Percentiles rank a stretch among this genome's conserved stretches.
Evolutionary conservation across 1,139 yeast species (phyloP).

Genomic region (Yamadazyma jaroonii): DNA sequence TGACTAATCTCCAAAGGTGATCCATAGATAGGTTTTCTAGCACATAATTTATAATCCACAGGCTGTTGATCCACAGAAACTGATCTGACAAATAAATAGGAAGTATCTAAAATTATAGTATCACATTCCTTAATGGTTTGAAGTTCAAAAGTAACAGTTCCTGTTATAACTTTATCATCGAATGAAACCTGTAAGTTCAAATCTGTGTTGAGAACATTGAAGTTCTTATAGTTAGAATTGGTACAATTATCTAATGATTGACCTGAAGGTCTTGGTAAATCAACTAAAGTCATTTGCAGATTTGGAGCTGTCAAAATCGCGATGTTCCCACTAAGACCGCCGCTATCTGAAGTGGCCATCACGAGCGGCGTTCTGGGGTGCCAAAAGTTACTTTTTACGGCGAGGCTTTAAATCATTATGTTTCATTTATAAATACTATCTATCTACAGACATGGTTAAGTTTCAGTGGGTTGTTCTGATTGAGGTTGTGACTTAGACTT

Average conservation of each 20-base stretch:
- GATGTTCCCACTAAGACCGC: too few relatives aligned
- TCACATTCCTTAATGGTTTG: slow-evolving; percentile 7
- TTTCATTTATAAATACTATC: too few relatives aligned
- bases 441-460: too few relatives aligned
- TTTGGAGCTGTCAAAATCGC: not conserved
- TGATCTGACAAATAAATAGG: slow-evolving; percentile 22
- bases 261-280: slow-evolving; percentile 7
- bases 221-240: slow-evolving; percentile 61
- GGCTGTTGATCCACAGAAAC: slow-evolving; percentile 22
- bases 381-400: not conserved
- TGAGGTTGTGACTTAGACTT: slow-evolving; percentile 20
- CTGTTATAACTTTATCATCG: slow-evolving; percentile 24
- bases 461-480: too few relatives aligned
- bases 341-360: too few relatives aligned
- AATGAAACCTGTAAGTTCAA: slow-evolving; percentile 30
- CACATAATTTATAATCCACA: slow-evolving; percentile 17
- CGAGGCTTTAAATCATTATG: not conserved
- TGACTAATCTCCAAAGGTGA: slow-evolving; percentile 26
- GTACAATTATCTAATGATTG: slow-evolving; percentile 62
- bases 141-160: slow-evolving; percentile 25
- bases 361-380: not conserved
- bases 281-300: too few relatives aligned
- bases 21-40: slow-evolving; percentile 29
- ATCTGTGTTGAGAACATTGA: slow-evolving; percentile 39
- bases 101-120: slow-evolving; percentile 29